Percentiles rank a stretch among this genome's conserved stretches.
Evolutionary conservation across 192 early-diverging fungal species (phyloP).

Genomic region (Podila horticola): DNA sequence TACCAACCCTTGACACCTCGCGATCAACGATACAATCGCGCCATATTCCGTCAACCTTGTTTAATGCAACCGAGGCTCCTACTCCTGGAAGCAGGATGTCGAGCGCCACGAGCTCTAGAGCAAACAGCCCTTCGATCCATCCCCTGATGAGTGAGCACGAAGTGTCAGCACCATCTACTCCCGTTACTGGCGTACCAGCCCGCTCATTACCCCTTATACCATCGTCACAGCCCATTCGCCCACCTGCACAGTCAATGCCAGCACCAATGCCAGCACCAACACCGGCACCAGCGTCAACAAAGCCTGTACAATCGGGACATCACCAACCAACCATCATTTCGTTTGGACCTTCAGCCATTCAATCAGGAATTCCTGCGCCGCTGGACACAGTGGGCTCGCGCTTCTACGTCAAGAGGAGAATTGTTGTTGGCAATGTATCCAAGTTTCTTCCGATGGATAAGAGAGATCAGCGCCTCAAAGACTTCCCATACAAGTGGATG

Average conservation of each 20-base stretch:
- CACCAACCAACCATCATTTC: conserved; percentile 47
- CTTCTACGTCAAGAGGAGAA: conserved; percentile 76
- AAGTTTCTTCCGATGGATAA: conserved; percentile 71
- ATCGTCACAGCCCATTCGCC: conserved; percentile 1
- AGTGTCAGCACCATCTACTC: conserved; percentile 24
- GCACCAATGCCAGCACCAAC: neutral
- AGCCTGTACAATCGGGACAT: neutral
- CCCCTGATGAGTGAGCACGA: conserved; percentile 40
- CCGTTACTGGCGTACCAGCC: conserved; percentile 14
- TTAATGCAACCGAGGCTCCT: neutral
- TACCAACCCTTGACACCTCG: conserved; percentile 3
- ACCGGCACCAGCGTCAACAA: neutral
- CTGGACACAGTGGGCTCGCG: conserved; percentile 67
- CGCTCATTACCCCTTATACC: conserved; percentile 1
- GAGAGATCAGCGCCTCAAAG: conserved; percentile 62
- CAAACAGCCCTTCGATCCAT: conserved; percentile 29
- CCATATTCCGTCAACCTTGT: neutral
- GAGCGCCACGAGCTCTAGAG: conserved; percentile 36
- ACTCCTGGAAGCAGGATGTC: conserved; percentile 30
- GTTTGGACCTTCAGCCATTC: conserved; percentile 40
- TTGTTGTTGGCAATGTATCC: conserved; percentile 80
- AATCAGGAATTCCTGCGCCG: conserved; percentile 30
- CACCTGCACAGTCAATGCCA: conserved; percentile 14
- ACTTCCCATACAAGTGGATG: conserved; percentile 91
- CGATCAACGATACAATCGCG: neutral